A percentile compares a stretch with the other conserved stretches of the same genome.
phyloP scores from a whole-genome alignment of 2,329 filamentous ascomycete species.

The Stachybotrys chartarum region DNA sequence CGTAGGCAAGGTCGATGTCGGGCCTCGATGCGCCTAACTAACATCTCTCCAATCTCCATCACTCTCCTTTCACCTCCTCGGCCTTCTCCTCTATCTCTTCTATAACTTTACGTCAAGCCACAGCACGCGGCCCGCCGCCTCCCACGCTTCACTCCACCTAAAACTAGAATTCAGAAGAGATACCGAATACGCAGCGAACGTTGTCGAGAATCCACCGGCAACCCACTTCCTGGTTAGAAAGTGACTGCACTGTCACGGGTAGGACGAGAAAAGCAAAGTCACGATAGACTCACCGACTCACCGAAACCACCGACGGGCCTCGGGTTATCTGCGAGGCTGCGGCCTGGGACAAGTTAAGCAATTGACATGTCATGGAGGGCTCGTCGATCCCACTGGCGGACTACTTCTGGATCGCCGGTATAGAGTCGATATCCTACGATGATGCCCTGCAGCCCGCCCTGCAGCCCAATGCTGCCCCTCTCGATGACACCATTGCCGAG shows the following conservation, averaged over 20 bases:
- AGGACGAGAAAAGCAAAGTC: neutral
- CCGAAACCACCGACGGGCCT: neutral
- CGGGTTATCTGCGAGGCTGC: neutral
- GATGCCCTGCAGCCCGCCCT: conserved; percentile 38
- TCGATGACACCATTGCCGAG: conserved; percentile 55
- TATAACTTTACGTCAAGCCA: neutral
- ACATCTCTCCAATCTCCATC: neutral
- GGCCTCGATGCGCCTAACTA: neutral
- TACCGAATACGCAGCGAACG: neutral
- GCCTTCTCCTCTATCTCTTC: neutral
- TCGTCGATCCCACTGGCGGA: conserved; percentile 61
- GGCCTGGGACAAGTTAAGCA: conserved; percentile 6
- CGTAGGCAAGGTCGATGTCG: neutral
- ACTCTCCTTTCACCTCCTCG: too few species aligned
- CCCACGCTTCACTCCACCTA: neutral
- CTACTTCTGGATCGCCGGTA: conserved; percentile 70
- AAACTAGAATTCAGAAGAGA: neutral
- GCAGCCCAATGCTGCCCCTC: conserved; percentile 16
- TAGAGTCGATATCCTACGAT: conserved; percentile 60
- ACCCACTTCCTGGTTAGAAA: neutral
- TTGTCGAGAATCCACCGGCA: too few species aligned
- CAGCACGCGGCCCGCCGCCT: neutral
- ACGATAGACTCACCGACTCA: neutral
- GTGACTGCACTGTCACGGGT: neutral
- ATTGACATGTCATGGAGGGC: conserved; percentile 49